Conservation (phyloP, 1,284 basidiomycete genomes). For the Pholiota adiposa region DNA sequence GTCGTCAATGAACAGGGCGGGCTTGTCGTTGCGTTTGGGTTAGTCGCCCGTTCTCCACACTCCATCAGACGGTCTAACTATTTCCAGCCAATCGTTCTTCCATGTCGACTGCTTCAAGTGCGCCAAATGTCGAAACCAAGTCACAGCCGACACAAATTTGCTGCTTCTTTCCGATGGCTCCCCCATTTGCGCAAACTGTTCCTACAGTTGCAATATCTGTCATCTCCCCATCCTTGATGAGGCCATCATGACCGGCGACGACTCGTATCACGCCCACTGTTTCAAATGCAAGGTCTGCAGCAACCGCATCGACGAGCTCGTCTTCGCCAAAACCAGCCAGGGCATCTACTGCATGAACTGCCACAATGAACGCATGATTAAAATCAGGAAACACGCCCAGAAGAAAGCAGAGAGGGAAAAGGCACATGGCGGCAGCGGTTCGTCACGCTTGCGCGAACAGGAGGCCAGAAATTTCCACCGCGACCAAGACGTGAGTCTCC, state of each 20-base stretch:
- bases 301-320: slow-evolving; percentile 94
- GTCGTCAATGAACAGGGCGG: slow-evolving; percentile 87
- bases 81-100: slow-evolving; percentile 76
- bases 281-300: slow-evolving; percentile 97
- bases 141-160: slow-evolving; percentile 93
- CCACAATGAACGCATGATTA: slow-evolving; percentile 95
- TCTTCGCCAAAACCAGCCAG: slow-evolving; percentile 97
- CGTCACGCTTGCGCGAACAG: slow-evolving; percentile 48
- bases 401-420: slow-evolving; percentile 61
- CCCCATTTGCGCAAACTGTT: slow-evolving; percentile 96
- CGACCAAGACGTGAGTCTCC: slow-evolving; percentile 44
- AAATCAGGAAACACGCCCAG: slow-evolving; percentile 89
- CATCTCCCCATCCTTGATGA: slow-evolving; percentile 92
- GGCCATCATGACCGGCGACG: slow-evolving; percentile 98
- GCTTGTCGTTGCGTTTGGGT: slow-evolving; percentile 92
- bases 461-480: slow-evolving; percentile 41
- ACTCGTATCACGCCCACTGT: slow-evolving; percentile 98
- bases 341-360: slow-evolving; percentile 99
- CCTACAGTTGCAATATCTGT: slow-evolving; percentile 95
- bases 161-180: slow-evolving; percentile 95
- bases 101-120: slow-evolving; percentile 86
- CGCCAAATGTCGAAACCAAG: slow-evolving; percentile 79
- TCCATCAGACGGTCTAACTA: slow-evolving; percentile 7
- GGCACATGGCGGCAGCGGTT: slow-evolving; percentile 41
- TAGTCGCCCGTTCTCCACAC: slow-evolving; percentile 21